These are phyloP conservation scores for Trichocomaceae sp. DNA, from an alignment of 2,329 filamentous ascomycete species.

Conservation along the genomic window DNA sequence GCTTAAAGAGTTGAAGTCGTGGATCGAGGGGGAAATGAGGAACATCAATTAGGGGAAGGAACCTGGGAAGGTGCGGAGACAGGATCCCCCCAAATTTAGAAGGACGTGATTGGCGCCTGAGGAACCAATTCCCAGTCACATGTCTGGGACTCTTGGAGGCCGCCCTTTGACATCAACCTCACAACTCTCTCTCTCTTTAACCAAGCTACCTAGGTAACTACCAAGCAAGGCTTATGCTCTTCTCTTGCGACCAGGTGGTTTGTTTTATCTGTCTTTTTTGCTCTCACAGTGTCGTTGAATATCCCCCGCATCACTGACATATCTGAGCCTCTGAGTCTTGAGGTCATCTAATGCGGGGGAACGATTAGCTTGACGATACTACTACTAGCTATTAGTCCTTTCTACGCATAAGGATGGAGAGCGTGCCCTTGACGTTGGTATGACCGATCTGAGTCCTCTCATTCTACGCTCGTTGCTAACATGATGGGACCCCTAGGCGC, in stretches of 20 bases:
- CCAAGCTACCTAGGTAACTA: too few species aligned
- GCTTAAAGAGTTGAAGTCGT: too few species aligned
- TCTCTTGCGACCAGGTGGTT: background rate
- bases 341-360: background rate
- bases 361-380: background rate
- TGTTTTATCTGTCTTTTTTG: background rate
- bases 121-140: background rate
- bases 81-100: too few species aligned
- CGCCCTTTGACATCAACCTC: background rate
- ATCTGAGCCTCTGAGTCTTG: too few species aligned
- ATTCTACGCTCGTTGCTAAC: constrained; percentile 11
- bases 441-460: constrained; percentile 13
- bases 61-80: background rate
- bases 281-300: background rate
- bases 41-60: too few species aligned
- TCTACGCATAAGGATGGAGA: constrained; percentile 51
- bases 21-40: too few species aligned
- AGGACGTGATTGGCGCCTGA: background rate
- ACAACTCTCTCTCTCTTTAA: background rate
- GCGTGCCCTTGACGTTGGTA: constrained; percentile 61
- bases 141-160: background rate
- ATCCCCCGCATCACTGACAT: background rate
- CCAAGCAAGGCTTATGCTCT: too few species aligned
- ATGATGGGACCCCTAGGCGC: constrained; percentile 51
- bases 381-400: background rate